Percentiles rank a stretch among this genome's conserved stretches.
Evolutionary conservation across 164 flowering plant genomes (phyloP).

Genomic region (Vitis cinerea): DNA sequence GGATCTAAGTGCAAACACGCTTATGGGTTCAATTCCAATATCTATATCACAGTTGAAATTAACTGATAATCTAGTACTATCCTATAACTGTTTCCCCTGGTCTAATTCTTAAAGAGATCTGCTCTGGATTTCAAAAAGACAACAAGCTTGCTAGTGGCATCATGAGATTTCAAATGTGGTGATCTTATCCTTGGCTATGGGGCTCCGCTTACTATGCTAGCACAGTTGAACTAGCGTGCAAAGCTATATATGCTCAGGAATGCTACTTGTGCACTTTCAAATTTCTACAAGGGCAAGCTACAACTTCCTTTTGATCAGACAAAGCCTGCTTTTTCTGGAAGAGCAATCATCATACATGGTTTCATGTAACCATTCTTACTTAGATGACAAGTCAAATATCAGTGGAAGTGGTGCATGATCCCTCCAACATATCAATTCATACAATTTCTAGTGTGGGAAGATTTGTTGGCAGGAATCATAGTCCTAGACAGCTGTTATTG

Average conservation of each 20-base stretch:
- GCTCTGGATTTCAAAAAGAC: too few relatives aligned
- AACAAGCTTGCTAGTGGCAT: too few relatives aligned
- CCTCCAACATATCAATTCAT: slow-evolving; percentile 70
- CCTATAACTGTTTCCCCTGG: too few relatives aligned
- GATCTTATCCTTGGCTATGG: slow-evolving; percentile 52
- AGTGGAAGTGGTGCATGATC: slow-evolving; percentile 36
- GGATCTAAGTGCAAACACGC: too few relatives aligned
- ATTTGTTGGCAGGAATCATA: slow-evolving; percentile 80
- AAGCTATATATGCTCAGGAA: slow-evolving; percentile 53
- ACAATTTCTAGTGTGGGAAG: slow-evolving; percentile 87
- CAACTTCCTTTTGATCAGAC: slow-evolving; percentile 54
- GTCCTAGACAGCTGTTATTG: slow-evolving; percentile 87
- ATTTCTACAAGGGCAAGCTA: slow-evolving; percentile 55
- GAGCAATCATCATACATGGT: too few relatives aligned
- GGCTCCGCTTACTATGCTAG: slow-evolving; percentile 39
- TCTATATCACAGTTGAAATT: too few relatives aligned
- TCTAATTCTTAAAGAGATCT: too few relatives aligned
- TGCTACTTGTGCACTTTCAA: slow-evolving; percentile 58
- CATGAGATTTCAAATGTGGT: slow-evolving; percentile 26
- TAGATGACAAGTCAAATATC: too few relatives aligned
- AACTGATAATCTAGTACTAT: too few relatives aligned
- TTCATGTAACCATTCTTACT: too few relatives aligned
- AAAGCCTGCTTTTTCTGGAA: too few relatives aligned
- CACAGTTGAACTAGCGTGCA: slow-evolving; percentile 43
- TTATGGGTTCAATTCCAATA: too few relatives aligned